Evolutionary conservation across 805 yeast species (phyloP), one percentile per base, ranked within the genome.

Genomic region (Saccharomyces eubayanus): DNA sequence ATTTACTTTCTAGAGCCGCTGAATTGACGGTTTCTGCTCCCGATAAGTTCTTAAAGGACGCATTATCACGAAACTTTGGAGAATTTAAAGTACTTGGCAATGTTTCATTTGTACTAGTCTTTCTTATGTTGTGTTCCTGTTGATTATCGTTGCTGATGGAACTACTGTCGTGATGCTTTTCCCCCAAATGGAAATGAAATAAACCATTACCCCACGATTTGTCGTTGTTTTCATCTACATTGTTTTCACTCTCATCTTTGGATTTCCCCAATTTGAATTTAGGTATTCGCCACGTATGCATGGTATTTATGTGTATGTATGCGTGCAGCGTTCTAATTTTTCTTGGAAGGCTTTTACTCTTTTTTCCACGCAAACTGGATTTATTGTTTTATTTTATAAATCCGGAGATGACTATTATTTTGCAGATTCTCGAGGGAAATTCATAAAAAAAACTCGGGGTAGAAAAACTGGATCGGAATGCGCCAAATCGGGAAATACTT

Each of bases 231-330:
- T n/a, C 52, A 4, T 30, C 30, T 21, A 49, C 53, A 20, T 47
- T 47, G 45, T 49, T 54, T 29, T 58, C 62, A 43, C 58, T 59
- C 28, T 61, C 63, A 46, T 63, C 66, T 53, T 62, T 64, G 12
- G 62, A 58, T 43, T 59, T 60, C 14, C 65, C 65, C 36, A 64
- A 61, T 49, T 57, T 59, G 50, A 64, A 62, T 52, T 62, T 64
- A 24, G 60, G 55, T 49, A 64, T 51, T 57, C 62, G 62, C 67
- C 67, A 64, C n/a, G 64, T 59, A 50, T 63, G 60, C 68, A 64
- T 64, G 24, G 5, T 21, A 11, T 16, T 46, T 46, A 36, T 36
- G 21, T 36, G 20, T 36, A 36, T 36, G 3, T 36, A 16, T 36
- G 16, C 16, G 20, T 16, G 43, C 11, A 6, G 20, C 20, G 12